phyloP scores from a whole-genome alignment of 108 stramenopile species.

The Pseudonitzschia multistriata region DNA sequence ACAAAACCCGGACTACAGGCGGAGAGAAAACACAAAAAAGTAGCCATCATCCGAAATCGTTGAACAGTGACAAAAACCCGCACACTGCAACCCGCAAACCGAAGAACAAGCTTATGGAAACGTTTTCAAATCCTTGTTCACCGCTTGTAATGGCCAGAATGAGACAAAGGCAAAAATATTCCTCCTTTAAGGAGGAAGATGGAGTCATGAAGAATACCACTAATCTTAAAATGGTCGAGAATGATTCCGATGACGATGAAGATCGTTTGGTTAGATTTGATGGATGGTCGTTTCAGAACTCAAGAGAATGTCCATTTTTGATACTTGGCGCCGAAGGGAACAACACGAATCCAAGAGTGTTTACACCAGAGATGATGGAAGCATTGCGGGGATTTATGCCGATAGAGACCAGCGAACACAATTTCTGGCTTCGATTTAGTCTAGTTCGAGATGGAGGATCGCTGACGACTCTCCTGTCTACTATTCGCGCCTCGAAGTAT shows the following conservation, averaged over 20 bases:
- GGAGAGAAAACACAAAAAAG: too few species aligned
- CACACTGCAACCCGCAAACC: slow-evolving; percentile 2
- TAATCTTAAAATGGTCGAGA: background rate
- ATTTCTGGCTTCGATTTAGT: slow-evolving; percentile 64
- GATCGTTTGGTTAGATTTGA: slow-evolving; percentile 29
- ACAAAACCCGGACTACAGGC: background rate
- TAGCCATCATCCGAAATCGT: background rate
- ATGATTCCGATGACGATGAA: background rate
- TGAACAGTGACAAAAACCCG: background rate
- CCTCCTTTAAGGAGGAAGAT: background rate
- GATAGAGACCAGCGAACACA: slow-evolving; percentile 23
- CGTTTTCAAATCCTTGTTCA: slow-evolving; percentile 13
- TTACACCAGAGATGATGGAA: slow-evolving; percentile 49
- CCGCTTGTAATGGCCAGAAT: background rate
- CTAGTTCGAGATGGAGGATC: slow-evolving; percentile 63
- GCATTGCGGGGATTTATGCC: slow-evolving; percentile 50
- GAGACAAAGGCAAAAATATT: background rate
- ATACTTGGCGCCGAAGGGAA: slow-evolving; percentile 38
- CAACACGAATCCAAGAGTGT: slow-evolving; percentile 21
- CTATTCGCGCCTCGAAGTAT: slow-evolving; percentile 47
- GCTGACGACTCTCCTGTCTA: slow-evolving; percentile 38
- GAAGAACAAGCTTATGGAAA: background rate
- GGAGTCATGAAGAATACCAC: background rate
- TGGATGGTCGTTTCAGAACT: slow-evolving; percentile 31
- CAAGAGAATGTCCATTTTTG: slow-evolving; percentile 30